Percentiles rank a stretch among this genome's conserved stretches.
phyloP scores from a whole-genome alignment of 805 yeast species.

The Yarrowia osloensis region DNA sequence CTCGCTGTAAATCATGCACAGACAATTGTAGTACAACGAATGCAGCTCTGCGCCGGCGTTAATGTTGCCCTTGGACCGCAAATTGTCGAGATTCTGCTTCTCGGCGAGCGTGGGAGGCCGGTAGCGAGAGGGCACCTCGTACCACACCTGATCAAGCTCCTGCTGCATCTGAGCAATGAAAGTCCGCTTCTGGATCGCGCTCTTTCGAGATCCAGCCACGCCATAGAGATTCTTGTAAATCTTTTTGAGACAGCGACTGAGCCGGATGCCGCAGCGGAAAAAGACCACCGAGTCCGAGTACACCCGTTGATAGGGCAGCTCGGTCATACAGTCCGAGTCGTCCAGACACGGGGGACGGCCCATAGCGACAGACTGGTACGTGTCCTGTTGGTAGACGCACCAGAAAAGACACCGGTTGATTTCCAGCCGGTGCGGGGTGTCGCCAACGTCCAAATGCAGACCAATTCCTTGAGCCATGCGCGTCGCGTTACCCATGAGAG shows the following conservation, averaged over 20 bases:
- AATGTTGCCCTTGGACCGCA: conserved; percentile 20
- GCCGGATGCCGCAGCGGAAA: conserved; percentile 7
- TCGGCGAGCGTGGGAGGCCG: conserved; percentile 14
- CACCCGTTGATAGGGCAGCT: conserved; percentile 9
- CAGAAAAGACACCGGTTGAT: conserved; percentile 16
- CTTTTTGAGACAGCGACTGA: not conserved
- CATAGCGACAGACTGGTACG: conserved; percentile 22
- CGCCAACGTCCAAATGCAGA: conserved; percentile 5
- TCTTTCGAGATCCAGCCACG: not conserved
- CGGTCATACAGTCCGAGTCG: conserved; percentile 20
- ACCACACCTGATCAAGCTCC: conserved; percentile 26
- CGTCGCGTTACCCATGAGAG: conserved; percentile 17
- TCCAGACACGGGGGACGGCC: conserved; percentile 10
- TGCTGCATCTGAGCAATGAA: conserved; percentile 25
- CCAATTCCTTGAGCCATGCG: conserved; percentile 19
- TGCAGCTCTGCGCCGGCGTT: conserved; percentile 22
- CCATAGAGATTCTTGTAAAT: conserved; percentile 17
- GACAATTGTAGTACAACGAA: conserved; percentile 16
- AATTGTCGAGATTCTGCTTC: conserved; percentile 20
- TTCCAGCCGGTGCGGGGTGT: conserved; percentile 1
- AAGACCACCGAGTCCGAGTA: conserved; percentile 11
- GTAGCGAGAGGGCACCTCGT: conserved; percentile 6
- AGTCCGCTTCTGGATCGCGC: not conserved
- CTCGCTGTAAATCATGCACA: conserved; percentile 20
- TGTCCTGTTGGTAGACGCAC: conserved; percentile 19